Conservation (phyloP, 2,329 filamentous ascomycete species). For the Trichoderma citrinoviride region DNA sequence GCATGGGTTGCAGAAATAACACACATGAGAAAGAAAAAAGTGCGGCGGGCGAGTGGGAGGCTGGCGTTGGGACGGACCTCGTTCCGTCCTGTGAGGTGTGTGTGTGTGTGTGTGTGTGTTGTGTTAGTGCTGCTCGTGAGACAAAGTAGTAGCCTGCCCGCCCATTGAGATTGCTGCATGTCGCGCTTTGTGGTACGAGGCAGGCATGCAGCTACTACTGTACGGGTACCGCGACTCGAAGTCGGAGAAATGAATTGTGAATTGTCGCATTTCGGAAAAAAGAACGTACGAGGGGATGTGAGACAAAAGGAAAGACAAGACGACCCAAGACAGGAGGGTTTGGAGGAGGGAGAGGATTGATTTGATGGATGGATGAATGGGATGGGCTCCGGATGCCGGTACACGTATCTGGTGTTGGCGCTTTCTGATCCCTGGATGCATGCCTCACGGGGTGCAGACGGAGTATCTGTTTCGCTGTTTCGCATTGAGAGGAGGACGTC, state of each 20-base stretch:
- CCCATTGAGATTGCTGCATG: neutral
- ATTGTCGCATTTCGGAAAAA: conserved; percentile 17
- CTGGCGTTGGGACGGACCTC: neutral
- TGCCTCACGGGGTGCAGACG: too few species aligned
- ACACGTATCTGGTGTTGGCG: conserved; percentile 2
- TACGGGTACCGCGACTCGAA: too few species aligned
- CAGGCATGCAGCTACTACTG: neutral
- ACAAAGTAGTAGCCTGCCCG: neutral
- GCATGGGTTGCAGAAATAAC: neutral
- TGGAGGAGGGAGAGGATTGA: too few species aligned
- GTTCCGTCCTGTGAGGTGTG: neutral
- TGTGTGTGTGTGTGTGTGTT: neutral
- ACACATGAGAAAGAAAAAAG: neutral
- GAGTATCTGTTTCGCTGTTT: neutral
- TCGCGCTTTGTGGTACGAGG: too few species aligned
- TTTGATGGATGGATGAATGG: too few species aligned
- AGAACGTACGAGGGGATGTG: neutral
- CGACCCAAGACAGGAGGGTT: neutral
- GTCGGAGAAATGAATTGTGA: conserved; percentile 12
- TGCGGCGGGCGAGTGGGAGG: neutral
- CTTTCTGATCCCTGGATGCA: neutral
- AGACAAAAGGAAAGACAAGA: neutral
- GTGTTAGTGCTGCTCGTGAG: neutral
- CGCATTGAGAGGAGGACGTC: too few species aligned
- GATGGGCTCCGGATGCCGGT: conserved; percentile 1